phyloP scores from a whole-genome alignment of 1,284 basidiomycete genomes.

The Papiliotrema fonsecae region DNA sequence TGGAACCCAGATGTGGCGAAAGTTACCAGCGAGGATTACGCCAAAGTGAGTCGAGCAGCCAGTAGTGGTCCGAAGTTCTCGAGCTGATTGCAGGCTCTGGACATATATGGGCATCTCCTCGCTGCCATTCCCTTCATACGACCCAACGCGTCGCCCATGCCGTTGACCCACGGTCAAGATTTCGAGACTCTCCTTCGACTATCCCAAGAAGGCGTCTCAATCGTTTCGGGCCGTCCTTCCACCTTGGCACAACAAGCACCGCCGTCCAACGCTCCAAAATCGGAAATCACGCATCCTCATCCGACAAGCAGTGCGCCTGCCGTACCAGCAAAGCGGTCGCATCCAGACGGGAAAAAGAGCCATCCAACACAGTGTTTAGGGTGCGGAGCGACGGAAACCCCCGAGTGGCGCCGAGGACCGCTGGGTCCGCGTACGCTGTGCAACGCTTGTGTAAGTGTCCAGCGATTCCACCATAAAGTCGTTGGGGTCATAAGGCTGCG shows the following conservation, averaged over 20 bases:
- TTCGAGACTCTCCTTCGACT: constrained; percentile 28
- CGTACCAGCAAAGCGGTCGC: neutral
- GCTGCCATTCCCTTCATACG: constrained; percentile 25
- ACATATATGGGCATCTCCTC: constrained; percentile 21
- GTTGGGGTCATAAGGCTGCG: too few relatives aligned
- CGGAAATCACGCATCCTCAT: neutral
- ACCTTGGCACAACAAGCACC: too few relatives aligned
- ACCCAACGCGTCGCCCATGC: constrained; percentile 4
- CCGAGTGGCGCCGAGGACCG: constrained; percentile 48
- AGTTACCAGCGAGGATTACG: constrained; percentile 21
- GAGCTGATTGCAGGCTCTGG: constrained; percentile 19
- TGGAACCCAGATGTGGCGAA: neutral
- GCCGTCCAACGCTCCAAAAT: neutral
- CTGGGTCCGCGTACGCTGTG: constrained; percentile 47
- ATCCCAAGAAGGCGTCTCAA: constrained; percentile 18
- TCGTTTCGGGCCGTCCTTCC: constrained; percentile 24
- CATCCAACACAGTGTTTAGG: constrained; percentile 37
- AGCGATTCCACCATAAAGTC: neutral
- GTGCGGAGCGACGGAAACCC: constrained; percentile 47
- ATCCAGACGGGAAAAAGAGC: constrained; percentile 15
- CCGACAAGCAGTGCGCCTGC: neutral
- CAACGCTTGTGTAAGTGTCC: constrained; percentile 45
- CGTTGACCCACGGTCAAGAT: constrained; percentile 9
- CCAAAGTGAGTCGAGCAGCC: constrained; percentile 22
- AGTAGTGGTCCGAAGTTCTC: neutral